A percentile compares a stretch with the other conserved stretches of the same genome.
Evolutionary conservation across 331 rosid genomes (phyloP).

Genomic region (Phaseolus coccineus): DNA sequence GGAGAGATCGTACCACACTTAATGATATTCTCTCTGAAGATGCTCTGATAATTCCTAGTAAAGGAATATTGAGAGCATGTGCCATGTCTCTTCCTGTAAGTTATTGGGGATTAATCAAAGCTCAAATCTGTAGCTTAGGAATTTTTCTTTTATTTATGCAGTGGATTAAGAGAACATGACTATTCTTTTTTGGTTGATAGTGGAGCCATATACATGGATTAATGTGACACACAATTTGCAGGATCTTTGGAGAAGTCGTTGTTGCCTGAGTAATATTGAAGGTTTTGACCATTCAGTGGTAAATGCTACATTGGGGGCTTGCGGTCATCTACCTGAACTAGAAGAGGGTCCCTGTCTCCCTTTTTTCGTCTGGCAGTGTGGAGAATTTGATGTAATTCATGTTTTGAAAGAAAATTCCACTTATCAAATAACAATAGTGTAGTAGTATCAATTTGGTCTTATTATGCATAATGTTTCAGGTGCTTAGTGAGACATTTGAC

Average conservation of each 20-base stretch:
- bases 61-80: slow-evolving; percentile 82
- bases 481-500: slow-evolving; percentile 72
- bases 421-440: slow-evolving; percentile 11
- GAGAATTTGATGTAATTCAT: slow-evolving; percentile 66
- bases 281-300: slow-evolving; percentile 82
- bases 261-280: slow-evolving; percentile 70
- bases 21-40: slow-evolving; percentile 70
- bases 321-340: slow-evolving; percentile 63
- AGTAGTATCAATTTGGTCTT: slow-evolving; percentile 23
- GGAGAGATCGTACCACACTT: slow-evolving; percentile 77
- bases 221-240: slow-evolving; percentile 46
- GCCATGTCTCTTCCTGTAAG: slow-evolving; percentile 88
- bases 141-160: background rate
- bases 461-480: slow-evolving; percentile 59
- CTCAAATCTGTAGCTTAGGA: slow-evolving; percentile 16
- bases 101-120: slow-evolving; percentile 23
- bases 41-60: slow-evolving; percentile 73
- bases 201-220: slow-evolving; percentile 26
- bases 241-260: slow-evolving; percentile 93
- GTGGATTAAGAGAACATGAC: background rate
- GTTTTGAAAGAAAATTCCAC: slow-evolving; percentile 18
- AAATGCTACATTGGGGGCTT: slow-evolving; percentile 79
- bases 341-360: slow-evolving; percentile 80
- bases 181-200: background rate
- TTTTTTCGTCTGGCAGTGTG: slow-evolving; percentile 79